A percentile compares a stretch with the other conserved stretches of the same genome.
Conservation (phyloP, 495 filamentous ascomycete species). For the Cladorrhinum samala region DNA sequence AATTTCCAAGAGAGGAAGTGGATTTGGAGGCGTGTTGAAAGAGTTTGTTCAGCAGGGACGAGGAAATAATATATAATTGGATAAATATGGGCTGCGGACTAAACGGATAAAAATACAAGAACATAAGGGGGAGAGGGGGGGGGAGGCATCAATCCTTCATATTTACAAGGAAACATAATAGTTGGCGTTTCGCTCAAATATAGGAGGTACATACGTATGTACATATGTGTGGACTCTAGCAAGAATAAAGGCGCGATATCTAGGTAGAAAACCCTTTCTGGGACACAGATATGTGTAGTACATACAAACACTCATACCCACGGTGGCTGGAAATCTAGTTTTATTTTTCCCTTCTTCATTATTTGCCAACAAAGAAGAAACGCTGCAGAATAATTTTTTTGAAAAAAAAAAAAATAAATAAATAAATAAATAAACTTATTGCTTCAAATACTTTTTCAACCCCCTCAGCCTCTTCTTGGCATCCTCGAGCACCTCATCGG, state of each 20-base stretch:
- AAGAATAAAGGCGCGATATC: too few relatives aligned
- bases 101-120: neutral
- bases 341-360: neutral
- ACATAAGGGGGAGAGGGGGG: too few relatives aligned
- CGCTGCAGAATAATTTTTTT: neutral
- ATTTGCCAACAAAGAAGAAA: neutral
- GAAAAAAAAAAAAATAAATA: neutral
- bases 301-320: neutral
- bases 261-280: too few relatives aligned
- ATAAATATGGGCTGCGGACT: too few relatives aligned
- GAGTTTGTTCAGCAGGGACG: too few relatives aligned
- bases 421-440: constrained; percentile 4
- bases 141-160: too few relatives aligned
- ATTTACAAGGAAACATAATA: too few relatives aligned
- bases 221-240: too few relatives aligned
- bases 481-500: constrained; percentile 79
- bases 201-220: too few relatives aligned
- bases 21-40: neutral
- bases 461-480: constrained; percentile 85
- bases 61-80: neutral
- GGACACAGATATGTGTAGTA: too few relatives aligned
- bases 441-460: constrained; percentile 69
- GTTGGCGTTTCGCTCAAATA: too few relatives aligned
- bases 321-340: neutral
- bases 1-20: neutral